These are phyloP conservation scores for Capillidium rhysosporum DNA, from an alignment of 371 early-diverging fungal genomes.

Conservation along the genomic window DNA sequence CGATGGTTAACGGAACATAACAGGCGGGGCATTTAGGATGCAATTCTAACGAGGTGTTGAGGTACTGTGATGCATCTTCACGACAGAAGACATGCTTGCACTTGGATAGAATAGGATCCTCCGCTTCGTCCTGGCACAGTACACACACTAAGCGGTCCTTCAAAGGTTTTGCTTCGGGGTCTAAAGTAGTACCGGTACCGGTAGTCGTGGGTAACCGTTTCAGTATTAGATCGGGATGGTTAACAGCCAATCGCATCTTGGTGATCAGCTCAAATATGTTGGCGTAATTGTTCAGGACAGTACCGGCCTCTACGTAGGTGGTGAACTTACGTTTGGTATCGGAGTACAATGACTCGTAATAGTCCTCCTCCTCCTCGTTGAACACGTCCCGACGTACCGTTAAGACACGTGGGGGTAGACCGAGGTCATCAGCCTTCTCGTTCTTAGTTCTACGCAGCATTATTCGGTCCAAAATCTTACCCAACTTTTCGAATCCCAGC, in stretches of 20 bases:
- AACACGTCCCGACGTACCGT: slow-evolving; percentile 64
- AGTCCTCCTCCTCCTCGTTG: slow-evolving; percentile 81
- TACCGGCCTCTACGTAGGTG: slow-evolving; percentile 65
- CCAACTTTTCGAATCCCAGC: slow-evolving; percentile 53
- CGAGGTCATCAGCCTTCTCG: slow-evolving; percentile 78
- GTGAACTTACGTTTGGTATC: slow-evolving; percentile 61
- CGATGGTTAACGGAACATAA: slow-evolving; percentile 55
- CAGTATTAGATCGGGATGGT: slow-evolving; percentile 74
- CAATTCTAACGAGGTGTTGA: slow-evolving; percentile 21
- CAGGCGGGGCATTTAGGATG: slow-evolving; percentile 69
- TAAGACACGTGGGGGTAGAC: slow-evolving; percentile 76
- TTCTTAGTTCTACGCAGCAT: slow-evolving; percentile 90
- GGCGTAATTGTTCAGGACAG: slow-evolving; percentile 87
- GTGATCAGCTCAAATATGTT: slow-evolving; percentile 69
- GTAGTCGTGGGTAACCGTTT: slow-evolving; percentile 18
- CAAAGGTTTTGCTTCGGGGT: background rate
- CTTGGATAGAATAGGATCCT: slow-evolving; percentile 72
- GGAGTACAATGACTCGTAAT: slow-evolving; percentile 68
- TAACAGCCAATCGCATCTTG: slow-evolving; percentile 55
- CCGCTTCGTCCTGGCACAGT: slow-evolving; percentile 73
- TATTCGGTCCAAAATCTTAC: slow-evolving; percentile 57
- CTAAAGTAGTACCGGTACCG: background rate
- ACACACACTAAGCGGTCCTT: slow-evolving; percentile 54
- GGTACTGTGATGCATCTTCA: slow-evolving; percentile 32
- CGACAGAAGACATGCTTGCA: slow-evolving; percentile 88